Percentiles rank a stretch among this genome's conserved stretches.
Conservation (phyloP, 2,329 filamentous ascomycete genomes). For the Colletotrichum karsti region DNA sequence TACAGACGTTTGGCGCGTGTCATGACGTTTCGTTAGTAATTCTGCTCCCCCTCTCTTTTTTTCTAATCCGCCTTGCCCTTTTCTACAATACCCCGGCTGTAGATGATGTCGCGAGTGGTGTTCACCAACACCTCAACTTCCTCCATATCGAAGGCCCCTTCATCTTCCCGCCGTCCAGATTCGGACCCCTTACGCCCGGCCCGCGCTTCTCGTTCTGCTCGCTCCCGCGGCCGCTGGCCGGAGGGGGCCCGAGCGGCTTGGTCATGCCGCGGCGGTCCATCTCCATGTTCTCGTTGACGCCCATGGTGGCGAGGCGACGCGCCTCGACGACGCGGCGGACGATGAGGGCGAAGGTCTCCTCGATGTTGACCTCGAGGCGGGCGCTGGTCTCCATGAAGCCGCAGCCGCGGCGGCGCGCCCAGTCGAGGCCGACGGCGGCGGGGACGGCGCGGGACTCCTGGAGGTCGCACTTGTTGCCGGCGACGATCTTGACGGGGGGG, state of each 20-base stretch:
- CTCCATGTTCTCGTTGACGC: slow-evolving; percentile 49
- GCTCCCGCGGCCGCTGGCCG: slow-evolving; percentile 38
- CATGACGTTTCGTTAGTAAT: slow-evolving; percentile 14
- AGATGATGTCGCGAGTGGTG: too few relatives aligned
- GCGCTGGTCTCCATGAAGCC: slow-evolving; percentile 93
- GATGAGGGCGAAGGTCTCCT: slow-evolving; percentile 84
- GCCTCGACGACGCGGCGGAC: slow-evolving; percentile 69
- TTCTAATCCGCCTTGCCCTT: too few relatives aligned
- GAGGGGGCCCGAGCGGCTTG: slow-evolving; percentile 65
- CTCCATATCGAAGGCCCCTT: slow-evolving; percentile 61
- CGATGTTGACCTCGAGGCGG: slow-evolving; percentile 85
- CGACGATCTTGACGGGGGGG: slow-evolving; percentile 82
- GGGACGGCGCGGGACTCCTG: slow-evolving; percentile 74
- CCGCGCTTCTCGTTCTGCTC: slow-evolving; percentile 53
- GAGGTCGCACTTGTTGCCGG: slow-evolving; percentile 87
- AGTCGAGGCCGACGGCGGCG: slow-evolving; percentile 78
- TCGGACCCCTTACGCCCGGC: slow-evolving; percentile 53
- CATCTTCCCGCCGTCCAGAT: slow-evolving; percentile 50
- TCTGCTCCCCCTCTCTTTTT: neutral
- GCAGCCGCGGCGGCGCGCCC: slow-evolving; percentile 76
- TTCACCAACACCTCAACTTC: slow-evolving; percentile 63
- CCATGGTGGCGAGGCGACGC: slow-evolving; percentile 58
- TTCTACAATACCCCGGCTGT: too few relatives aligned
- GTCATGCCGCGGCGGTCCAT: slow-evolving; percentile 63
- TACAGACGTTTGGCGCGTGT: neutral